Conservation (phyloP, 805 yeast genomes). For the Starmerella ratchasimensis region DNA sequence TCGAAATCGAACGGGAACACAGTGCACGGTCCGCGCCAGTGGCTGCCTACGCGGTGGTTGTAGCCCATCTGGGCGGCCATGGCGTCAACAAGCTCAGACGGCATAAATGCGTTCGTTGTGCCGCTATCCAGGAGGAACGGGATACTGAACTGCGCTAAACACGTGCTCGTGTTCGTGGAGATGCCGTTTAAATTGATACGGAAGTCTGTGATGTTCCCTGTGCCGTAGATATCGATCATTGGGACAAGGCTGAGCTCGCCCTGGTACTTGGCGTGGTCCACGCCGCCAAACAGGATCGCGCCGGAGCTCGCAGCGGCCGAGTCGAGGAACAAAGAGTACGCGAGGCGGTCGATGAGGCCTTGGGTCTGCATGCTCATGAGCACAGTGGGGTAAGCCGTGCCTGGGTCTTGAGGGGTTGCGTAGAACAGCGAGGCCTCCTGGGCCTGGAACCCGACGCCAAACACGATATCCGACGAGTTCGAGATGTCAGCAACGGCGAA, state of each 20-base stretch:
- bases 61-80: slow-evolving; percentile 26
- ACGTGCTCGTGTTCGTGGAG: too few relatives aligned
- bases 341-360: slow-evolving; percentile 30
- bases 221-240: slow-evolving; percentile 17
- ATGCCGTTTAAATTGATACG: neutral
- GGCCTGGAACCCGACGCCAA: too few relatives aligned
- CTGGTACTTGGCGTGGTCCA: slow-evolving; percentile 30
- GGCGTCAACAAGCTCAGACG: slow-evolving; percentile 3
- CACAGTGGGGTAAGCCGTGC: slow-evolving; percentile 23
- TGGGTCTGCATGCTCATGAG: slow-evolving; percentile 26
- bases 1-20: slow-evolving; percentile 6
- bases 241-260: slow-evolving; percentile 29
- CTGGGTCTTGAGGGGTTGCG: too few relatives aligned
- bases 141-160: neutral
- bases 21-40: too few relatives aligned
- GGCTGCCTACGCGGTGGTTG: too few relatives aligned
- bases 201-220: neutral
- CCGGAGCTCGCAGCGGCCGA: slow-evolving; percentile 24
- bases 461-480: too few relatives aligned
- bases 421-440: too few relatives aligned
- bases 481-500: too few relatives aligned
- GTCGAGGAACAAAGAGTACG: slow-evolving; percentile 36
- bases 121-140: slow-evolving; percentile 16
- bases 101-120: slow-evolving; percentile 7
- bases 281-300: slow-evolving; percentile 31